Evolutionary conservation across 192 early-diverging fungal genomes (phyloP).

Genomic region (Coemansia erecta): DNA sequence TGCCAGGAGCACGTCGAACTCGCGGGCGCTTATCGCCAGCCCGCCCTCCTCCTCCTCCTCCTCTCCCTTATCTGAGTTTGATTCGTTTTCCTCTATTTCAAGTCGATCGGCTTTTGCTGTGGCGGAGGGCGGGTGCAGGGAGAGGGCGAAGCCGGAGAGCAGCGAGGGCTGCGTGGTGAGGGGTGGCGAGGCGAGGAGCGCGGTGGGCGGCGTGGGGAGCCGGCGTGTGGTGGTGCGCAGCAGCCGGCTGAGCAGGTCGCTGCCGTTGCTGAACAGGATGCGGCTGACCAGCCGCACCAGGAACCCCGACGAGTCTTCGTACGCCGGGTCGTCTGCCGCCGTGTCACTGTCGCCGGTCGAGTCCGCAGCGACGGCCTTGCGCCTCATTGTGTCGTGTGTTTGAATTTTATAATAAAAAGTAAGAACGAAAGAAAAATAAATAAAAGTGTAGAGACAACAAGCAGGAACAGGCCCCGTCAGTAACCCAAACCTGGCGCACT

Average conservation of each 20-base stretch:
- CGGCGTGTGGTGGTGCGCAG: not conserved
- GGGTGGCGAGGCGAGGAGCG: constrained; percentile 2
- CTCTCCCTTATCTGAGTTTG: not conserved
- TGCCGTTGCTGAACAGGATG: constrained; percentile 17
- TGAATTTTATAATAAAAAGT: no score
- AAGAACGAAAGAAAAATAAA: not conserved
- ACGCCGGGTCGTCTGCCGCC: not conserved
- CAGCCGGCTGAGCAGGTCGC: not conserved
- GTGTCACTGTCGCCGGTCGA: not conserved
- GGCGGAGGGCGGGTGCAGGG: constrained; percentile 9
- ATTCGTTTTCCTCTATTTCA: no score
- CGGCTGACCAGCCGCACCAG: constrained; percentile 31
- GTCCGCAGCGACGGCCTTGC: constrained; percentile 2
- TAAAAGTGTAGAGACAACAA: no score
- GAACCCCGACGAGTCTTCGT: constrained; percentile 22
- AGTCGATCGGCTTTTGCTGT: constrained; percentile 1
- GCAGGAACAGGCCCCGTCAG: no score
- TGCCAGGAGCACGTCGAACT: constrained; percentile 24
- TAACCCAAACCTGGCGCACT: no score
- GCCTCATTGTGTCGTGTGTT: constrained; percentile 7
- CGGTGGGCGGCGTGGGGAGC: no score
- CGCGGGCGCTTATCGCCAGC: constrained; percentile 15
- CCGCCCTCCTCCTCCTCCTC: not conserved
- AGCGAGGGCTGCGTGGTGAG: constrained; percentile 26
- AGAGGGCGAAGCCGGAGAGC: constrained; percentile 33